A percentile compares a stretch with the other conserved stretches of the same genome.
phyloP scores from a whole-genome alignment of 1,139 yeast genomes.

The Saccharomyces hybrid region DNA sequence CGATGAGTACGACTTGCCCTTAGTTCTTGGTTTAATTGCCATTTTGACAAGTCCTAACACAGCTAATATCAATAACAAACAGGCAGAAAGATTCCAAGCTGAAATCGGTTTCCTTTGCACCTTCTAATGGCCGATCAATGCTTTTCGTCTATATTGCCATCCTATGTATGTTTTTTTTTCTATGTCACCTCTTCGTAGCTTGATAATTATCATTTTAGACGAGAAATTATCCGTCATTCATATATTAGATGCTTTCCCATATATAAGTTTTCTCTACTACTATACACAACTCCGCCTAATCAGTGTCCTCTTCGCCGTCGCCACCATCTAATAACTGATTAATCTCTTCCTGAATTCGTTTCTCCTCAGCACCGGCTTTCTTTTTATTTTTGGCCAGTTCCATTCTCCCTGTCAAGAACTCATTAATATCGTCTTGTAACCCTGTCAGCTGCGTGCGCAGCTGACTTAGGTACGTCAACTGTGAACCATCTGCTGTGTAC shows the following conservation, averaged over 20 bases:
- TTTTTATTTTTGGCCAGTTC: constrained; percentile 27
- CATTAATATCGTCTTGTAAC: constrained; percentile 66
- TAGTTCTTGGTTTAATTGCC: constrained; percentile 16
- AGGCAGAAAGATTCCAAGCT: not conserved
- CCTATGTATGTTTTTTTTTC: not conserved
- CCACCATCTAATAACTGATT: constrained; percentile 53
- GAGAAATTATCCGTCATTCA: not conserved
- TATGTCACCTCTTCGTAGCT: not conserved
- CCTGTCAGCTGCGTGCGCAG: constrained; percentile 59
- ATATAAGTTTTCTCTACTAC: not conserved
- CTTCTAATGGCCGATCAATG: not conserved
- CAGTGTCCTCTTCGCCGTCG: constrained; percentile 42
- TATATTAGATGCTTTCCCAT: not conserved
- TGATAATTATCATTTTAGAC: not conserved
- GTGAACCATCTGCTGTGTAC: constrained; percentile 18
- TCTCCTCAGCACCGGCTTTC: constrained; percentile 21
- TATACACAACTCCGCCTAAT: not conserved
- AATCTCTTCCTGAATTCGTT: constrained; percentile 32
- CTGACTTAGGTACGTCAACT: constrained; percentile 42
- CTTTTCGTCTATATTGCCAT: not conserved
- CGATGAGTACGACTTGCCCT: constrained; percentile 5
- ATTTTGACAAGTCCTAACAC: constrained; percentile 8
- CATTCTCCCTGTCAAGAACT: constrained; percentile 58
- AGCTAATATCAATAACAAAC: constrained; percentile 7
- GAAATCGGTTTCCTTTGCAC: not conserved